Evolutionary conservation across 2,329 filamentous ascomycete species (phyloP).

Genomic region (Apiospora malaysiana): DNA sequence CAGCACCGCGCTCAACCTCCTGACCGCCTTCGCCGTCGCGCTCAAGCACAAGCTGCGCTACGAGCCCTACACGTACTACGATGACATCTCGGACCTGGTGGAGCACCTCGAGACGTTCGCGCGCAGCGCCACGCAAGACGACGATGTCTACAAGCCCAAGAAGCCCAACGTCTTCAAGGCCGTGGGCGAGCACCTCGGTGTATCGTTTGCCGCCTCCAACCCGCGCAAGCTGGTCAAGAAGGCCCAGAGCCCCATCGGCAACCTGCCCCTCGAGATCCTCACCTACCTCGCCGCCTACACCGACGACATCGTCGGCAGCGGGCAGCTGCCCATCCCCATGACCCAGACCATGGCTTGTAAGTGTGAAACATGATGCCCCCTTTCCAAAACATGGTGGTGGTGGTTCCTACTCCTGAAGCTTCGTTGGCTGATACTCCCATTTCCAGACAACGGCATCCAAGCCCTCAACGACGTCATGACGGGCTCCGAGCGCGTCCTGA

Average conservation of each 20-base stretch:
- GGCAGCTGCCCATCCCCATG: conserved; percentile 61
- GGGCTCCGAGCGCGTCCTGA: conserved; percentile 78
- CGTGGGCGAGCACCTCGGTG: conserved; percentile 74
- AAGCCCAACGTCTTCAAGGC: conserved; percentile 63
- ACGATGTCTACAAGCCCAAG: conserved; percentile 45
- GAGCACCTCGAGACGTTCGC: conserved; percentile 79
- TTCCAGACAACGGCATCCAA: conserved; percentile 32
- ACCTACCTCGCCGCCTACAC: conserved; percentile 73
- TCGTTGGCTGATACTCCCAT: conserved; percentile 59
- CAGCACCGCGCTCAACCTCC: conserved; percentile 73
- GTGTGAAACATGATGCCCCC: conserved; percentile 53
- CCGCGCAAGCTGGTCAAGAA: conserved; percentile 79
- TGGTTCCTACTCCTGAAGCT: too few species aligned
- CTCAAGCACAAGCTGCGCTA: conserved; percentile 86
- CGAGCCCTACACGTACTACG: conserved; percentile 79
- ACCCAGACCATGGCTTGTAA: conserved; percentile 30
- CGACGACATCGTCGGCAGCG: conserved; percentile 63
- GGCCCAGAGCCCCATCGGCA: conserved; percentile 74
- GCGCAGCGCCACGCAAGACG: conserved; percentile 51
- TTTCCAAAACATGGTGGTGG: conserved; percentile 31
- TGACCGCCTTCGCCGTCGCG: conserved; percentile 77
- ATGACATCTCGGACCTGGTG: conserved; percentile 73
- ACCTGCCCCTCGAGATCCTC: conserved; percentile 81
- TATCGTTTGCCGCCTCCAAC: conserved; percentile 79
- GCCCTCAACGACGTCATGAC: conserved; percentile 75